Conservation (phyloP, 441 rosid genomes). For the Brassica hybrid region DNA sequence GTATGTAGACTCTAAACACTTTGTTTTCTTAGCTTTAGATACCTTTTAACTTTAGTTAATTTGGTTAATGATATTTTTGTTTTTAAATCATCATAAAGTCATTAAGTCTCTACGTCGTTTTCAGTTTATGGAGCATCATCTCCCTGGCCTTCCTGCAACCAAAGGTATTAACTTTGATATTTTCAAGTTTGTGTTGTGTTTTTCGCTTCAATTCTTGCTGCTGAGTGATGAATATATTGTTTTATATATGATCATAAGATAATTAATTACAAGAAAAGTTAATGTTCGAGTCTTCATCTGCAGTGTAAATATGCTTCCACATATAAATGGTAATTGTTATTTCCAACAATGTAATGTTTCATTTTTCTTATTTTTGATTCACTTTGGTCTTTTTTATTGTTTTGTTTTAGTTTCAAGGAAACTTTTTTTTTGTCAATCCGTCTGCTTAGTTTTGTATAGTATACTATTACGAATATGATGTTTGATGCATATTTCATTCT, state of each 20-base stretch:
- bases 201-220: neutral
- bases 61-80: neutral
- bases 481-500: too few relatives aligned
- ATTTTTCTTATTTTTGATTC: neutral
- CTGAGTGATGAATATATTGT: neutral
- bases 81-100: neutral
- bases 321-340: neutral
- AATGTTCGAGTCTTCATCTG: constrained; percentile 1
- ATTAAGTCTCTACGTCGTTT: neutral
- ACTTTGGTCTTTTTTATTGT: neutral
- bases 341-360: neutral
- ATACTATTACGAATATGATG: too few relatives aligned
- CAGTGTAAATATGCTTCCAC: neutral
- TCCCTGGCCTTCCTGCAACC: neutral
- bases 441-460: neutral
- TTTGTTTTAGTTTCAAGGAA: neutral
- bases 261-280: neutral
- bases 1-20: neutral
- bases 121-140: neutral
- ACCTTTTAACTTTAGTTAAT: neutral
- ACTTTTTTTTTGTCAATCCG: too few relatives aligned
- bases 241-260: neutral
- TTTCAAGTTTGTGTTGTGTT: neutral
- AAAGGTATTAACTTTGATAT: neutral
- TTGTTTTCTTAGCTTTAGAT: neutral